These are phyloP conservation scores for Saccharomyces hybrid DNA, from an alignment of 1,139 yeast species.

Conservation along the genomic window DNA sequence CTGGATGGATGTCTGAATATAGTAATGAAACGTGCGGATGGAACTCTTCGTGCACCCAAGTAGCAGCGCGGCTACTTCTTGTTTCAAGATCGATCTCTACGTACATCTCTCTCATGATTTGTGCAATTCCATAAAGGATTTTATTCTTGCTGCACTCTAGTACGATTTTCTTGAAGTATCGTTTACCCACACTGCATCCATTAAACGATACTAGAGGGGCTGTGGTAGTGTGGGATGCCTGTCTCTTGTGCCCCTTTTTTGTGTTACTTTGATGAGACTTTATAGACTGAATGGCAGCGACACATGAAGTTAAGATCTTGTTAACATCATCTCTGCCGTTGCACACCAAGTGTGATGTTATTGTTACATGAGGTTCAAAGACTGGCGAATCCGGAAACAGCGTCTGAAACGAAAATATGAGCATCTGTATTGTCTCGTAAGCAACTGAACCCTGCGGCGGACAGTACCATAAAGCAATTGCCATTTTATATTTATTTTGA, in stretches of 20 bases:
- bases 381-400: constrained; percentile 61
- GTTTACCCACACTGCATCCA: constrained; percentile 34
- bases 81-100: no score
- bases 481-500: constrained; percentile 15
- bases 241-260: background rate
- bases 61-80: no score
- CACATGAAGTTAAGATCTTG: constrained; percentile 54
- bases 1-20: constrained; percentile 59
- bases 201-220: constrained; percentile 33
- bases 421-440: constrained; percentile 49
- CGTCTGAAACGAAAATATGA: constrained; percentile 60
- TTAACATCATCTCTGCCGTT: constrained; percentile 50
- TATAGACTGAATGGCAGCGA: constrained; percentile 52
- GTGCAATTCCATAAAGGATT: no score
- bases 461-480: constrained; percentile 66
- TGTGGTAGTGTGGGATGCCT: background rate
- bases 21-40: constrained; percentile 71
- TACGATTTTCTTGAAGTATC: constrained; percentile 56
- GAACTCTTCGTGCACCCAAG: constrained; percentile 54
- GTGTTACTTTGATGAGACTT: constrained; percentile 7
- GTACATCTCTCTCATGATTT: no score
- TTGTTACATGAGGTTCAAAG: constrained; percentile 73
- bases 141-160: constrained; percentile 50
- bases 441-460: constrained; percentile 53
- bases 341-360: constrained; percentile 53